Evolutionary conservation across 2,329 filamentous ascomycete species (phyloP).

Genomic region (Apiospora sp.): DNA sequence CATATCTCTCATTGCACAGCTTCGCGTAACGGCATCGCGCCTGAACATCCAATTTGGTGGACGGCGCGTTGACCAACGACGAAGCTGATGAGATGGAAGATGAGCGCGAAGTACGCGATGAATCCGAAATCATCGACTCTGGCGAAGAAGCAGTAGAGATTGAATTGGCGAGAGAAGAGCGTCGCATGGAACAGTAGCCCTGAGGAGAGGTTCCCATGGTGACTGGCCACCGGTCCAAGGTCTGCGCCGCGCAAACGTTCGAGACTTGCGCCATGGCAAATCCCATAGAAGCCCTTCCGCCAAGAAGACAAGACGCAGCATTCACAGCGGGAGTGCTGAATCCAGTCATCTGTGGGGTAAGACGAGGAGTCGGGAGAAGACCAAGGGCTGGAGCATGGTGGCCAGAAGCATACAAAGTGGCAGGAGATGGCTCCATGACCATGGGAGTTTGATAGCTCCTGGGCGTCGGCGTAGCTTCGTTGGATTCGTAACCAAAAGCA

Average conservation of each 20-base stretch:
- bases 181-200: constrained; percentile 58
- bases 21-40: constrained; percentile 71
- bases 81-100: constrained; percentile 71
- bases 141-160: constrained; percentile 70
- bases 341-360: constrained; percentile 64
- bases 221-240: constrained; percentile 60
- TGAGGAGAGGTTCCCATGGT: constrained; percentile 60
- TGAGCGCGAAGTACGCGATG: constrained; percentile 67
- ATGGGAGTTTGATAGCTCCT: constrained; percentile 50
- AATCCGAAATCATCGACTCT: constrained; percentile 73
- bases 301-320: constrained; percentile 58
- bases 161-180: constrained; percentile 70
- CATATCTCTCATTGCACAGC: constrained; percentile 63
- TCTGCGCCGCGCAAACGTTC: constrained; percentile 54
- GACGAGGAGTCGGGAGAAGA: constrained; percentile 64
- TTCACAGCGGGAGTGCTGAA: constrained; percentile 68
- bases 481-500: constrained; percentile 46
- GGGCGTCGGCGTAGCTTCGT: constrained; percentile 51
- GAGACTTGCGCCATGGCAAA: constrained; percentile 66
- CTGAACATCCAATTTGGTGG: constrained; percentile 64
- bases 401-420: constrained; percentile 52
- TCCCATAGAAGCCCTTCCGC: constrained; percentile 64
- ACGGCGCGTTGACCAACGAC: constrained; percentile 66
- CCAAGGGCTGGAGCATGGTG: constrained; percentile 61
- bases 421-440: constrained; percentile 59